Evolutionary conservation across 495 filamentous ascomycete genomes (phyloP), one percentile per base, ranked within the genome.

Genomic region (Hyphodiscus hymeniophilus): DNA sequence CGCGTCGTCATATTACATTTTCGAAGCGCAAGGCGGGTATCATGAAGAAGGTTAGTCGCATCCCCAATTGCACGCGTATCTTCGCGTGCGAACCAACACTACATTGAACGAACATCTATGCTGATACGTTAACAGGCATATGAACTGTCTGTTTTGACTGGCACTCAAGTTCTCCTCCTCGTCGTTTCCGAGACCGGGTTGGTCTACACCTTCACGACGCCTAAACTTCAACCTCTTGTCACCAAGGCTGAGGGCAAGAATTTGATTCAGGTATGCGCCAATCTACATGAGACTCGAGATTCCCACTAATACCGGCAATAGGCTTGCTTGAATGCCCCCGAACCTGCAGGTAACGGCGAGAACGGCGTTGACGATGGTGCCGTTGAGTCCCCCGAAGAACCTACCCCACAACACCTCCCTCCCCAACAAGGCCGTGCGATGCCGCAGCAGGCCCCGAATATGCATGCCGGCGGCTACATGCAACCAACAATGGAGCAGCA

Each of bases 231-330:
- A 71, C 94, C 94, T 52, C 77, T 99, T 38, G 94, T 99, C 48
- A 99, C 94, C 54, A 99, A 99, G 76, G 82, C 94, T 8, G 94
- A 99, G 65, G 94, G 94, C 70, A 99, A 99, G 79, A 99, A 99
- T 63, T 72, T 99, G 33, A 99, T 99, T 50, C 94, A 99, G 83
- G 94, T 97, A 79, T 48, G 78, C 34, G 30, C 20, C 21, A 3
- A 7, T 16, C 24, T 11, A 38, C 33, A 49, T 45, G 46, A 43
- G 31, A 24, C 38, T 33, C 48, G 10, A 26, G 30, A 32, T 20
- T 12, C 48, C 18, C 32, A 18, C 51, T 63, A 50, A 60, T 57
- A 47, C 47, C 22, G 35, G 11, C 45, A 21, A 33, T 49, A 95
- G 92, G 91, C 92, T 31, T 98, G 92, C 61, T 72, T 98, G 53